phyloP scores from a whole-genome alignment of 345 rosid species.

The Microcos paniculata region DNA sequence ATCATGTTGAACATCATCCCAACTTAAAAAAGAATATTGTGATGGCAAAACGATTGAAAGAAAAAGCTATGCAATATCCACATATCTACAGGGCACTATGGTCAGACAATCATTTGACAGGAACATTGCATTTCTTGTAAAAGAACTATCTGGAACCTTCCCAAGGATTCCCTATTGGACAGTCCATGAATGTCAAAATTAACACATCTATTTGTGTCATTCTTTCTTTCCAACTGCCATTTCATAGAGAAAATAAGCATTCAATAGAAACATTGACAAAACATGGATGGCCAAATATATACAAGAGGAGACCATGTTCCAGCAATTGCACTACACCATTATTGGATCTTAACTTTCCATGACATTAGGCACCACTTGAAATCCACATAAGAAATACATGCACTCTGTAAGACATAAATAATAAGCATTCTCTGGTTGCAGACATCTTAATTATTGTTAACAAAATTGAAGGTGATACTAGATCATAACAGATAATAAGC shows the following conservation, averaged over 20 bases:
- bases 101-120: background rate
- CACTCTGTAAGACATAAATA: background rate
- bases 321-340: background rate
- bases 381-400: background rate
- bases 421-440: background rate
- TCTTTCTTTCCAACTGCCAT: background rate
- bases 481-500: background rate
- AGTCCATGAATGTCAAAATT: background rate
- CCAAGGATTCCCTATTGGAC: background rate
- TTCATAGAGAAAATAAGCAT: background rate
- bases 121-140: background rate
- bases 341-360: background rate
- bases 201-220: background rate
- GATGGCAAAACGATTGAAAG: background rate
- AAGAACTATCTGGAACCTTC: background rate
- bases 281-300: background rate
- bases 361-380: background rate
- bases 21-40: background rate
- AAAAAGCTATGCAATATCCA: background rate
- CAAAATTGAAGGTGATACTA: background rate
- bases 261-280: background rate
- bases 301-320: background rate
- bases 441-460: background rate
- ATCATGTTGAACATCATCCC: background rate
- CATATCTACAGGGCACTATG: background rate